phyloP scores from a whole-genome alignment of 306 rosid genomes.

The Cucurbita ficifolia region DNA sequence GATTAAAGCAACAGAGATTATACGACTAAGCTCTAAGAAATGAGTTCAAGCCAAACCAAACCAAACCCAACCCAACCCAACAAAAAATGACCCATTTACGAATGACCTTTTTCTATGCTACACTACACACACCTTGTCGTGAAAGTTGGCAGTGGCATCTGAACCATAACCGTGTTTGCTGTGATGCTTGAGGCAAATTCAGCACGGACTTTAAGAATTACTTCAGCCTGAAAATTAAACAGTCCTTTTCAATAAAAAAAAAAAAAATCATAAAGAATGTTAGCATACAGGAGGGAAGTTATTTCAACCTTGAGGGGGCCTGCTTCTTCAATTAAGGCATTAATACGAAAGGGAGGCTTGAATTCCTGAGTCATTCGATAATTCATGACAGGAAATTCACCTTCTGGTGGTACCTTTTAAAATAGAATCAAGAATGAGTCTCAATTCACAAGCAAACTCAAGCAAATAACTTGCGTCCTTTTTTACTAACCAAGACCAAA shows the following conservation, averaged over 20 bases:
- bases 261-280: conserved; percentile 10
- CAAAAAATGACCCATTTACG: neutral
- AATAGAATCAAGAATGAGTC: conserved; percentile 7
- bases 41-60: neutral
- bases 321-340: conserved; percentile 73
- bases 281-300: neutral
- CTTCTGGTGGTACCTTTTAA: conserved; percentile 72
- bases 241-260: conserved; percentile 7
- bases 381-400: conserved; percentile 94
- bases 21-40: neutral
- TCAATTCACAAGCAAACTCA: neutral
- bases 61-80: no score
- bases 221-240: conserved; percentile 48
- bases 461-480: neutral
- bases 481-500: conserved; percentile 54
- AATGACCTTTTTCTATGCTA: neutral
- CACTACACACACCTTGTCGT: conserved; percentile 46
- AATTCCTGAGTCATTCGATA: conserved; percentile 81
- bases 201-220: conserved; percentile 61
- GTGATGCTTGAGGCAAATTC: conserved; percentile 56
- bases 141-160: conserved; percentile 68
- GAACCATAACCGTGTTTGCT: conserved; percentile 58
- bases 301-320: conserved; percentile 56
- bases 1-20: neutral
- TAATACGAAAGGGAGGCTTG: conserved; percentile 78